Conservation (phyloP, 2,329 filamentous ascomycete species). For the Clonostachys solani region DNA sequence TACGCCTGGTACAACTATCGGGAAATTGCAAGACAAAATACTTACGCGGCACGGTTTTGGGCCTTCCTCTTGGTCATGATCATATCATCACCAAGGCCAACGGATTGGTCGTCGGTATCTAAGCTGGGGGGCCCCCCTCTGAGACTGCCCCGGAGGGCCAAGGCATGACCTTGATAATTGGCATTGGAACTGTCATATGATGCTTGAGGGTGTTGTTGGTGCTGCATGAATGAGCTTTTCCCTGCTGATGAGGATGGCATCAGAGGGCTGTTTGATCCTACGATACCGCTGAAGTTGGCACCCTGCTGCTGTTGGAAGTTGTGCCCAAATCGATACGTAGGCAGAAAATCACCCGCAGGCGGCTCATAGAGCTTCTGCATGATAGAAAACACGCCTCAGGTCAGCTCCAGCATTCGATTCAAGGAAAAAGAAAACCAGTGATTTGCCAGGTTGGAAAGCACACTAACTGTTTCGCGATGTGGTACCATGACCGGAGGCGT, state of each 20-base stretch:
- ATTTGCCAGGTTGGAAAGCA: constrained; percentile 14
- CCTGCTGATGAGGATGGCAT: constrained; percentile 29
- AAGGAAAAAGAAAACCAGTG: neutral
- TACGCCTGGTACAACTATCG: neutral
- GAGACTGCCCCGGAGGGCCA: constrained; percentile 18
- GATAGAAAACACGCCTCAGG: too few relatives aligned
- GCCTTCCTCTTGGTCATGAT: constrained; percentile 44
- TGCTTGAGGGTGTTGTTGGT: constrained; percentile 19
- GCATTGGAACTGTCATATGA: constrained; percentile 4
- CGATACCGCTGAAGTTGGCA: too few relatives aligned
- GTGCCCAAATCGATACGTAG: too few relatives aligned
- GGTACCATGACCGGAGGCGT: constrained; percentile 17
- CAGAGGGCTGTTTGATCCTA: too few relatives aligned
- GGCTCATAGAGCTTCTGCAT: neutral
- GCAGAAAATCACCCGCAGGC: too few relatives aligned
- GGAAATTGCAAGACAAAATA: constrained; percentile 11
- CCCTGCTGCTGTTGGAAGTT: too few relatives aligned
- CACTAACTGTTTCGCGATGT: constrained; percentile 25
- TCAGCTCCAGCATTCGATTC: too few relatives aligned
- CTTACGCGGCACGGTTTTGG: constrained; percentile 59
- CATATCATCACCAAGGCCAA: constrained; percentile 21
- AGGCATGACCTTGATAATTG: constrained; percentile 28
- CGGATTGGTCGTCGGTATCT: constrained; percentile 40
- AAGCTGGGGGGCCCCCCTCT: constrained; percentile 47
- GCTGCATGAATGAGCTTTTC: constrained; percentile 42